A percentile compares a stretch with the other conserved stretches of the same genome.
Evolutionary conservation across 352 stramenopile species (phyloP).

Genomic region (Globisporangium paddicum): DNA sequence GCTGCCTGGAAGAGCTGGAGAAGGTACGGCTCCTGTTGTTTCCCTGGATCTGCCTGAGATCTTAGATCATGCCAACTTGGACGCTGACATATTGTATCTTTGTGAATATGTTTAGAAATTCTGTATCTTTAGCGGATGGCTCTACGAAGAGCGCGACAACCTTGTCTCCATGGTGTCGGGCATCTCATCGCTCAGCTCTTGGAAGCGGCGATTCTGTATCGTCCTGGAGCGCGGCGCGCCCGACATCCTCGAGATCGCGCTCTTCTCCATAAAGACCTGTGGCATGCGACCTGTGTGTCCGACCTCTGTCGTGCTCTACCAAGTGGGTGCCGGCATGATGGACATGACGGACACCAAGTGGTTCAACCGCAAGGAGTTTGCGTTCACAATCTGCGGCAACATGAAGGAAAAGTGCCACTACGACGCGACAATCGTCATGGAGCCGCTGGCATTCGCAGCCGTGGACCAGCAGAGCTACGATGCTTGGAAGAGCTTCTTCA

Average conservation of each 20-base stretch:
- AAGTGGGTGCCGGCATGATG: conserved; percentile 40
- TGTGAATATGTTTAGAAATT: conserved; percentile 27
- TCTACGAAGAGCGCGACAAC: conserved; percentile 65
- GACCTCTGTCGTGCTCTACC: conserved; percentile 54
- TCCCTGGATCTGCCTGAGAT: background rate
- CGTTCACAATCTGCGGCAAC: conserved; percentile 44
- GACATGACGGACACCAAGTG: conserved; percentile 47
- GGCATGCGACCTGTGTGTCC: conserved; percentile 46
- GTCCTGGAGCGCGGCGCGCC: conserved; percentile 59
- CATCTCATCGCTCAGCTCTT: conserved; percentile 58
- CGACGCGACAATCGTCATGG: conserved; percentile 25
- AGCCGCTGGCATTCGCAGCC: conserved; percentile 54
- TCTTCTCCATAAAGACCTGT: conserved; percentile 52
- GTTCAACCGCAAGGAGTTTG: conserved; percentile 67
- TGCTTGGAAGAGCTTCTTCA: conserved; percentile 63
- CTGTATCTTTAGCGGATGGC: conserved; percentile 53
- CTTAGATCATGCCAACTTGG: background rate
- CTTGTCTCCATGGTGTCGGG: conserved; percentile 53
- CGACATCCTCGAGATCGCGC: conserved; percentile 60
- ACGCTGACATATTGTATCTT: conserved; percentile 2
- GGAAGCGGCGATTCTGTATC: conserved; percentile 55
- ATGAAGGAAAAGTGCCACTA: conserved; percentile 29
- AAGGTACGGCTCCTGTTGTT: conserved; percentile 20
- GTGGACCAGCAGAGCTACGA: conserved; percentile 35
- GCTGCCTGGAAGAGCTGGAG: conserved; percentile 56